Percentiles rank a stretch among this genome's conserved stretches.
Evolutionary conservation across 148 eudicot genomes (phyloP).

Genomic region (Vaccinium darrowii): DNA sequence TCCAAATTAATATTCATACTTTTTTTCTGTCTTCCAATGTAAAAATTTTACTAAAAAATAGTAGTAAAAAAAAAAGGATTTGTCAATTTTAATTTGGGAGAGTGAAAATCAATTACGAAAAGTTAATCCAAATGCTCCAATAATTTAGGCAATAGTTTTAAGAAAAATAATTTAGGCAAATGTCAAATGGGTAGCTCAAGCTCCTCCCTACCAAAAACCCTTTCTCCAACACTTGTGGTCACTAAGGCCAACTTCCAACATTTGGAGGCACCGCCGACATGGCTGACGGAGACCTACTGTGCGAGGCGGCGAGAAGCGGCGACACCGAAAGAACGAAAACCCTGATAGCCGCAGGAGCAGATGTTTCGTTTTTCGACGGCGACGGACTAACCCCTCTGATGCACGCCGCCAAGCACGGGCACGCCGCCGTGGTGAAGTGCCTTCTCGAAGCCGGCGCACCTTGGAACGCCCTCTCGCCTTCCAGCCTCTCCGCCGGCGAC

Average conservation of each 20-base stretch:
- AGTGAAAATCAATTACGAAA: too few species aligned
- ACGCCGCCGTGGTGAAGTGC: constrained; percentile 41
- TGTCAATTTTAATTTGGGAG: too few species aligned
- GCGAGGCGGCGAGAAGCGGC: constrained; percentile 58
- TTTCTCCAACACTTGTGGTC: too few species aligned
- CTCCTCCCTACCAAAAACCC: too few species aligned
- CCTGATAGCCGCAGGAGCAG: constrained; percentile 51
- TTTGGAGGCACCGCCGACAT: neutral
- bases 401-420: constrained; percentile 87
- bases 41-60: too few species aligned
- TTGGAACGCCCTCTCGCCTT: constrained; percentile 90
- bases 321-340: constrained; percentile 37
- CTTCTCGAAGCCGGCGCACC: constrained; percentile 91
- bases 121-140: too few species aligned
- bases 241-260: neutral
- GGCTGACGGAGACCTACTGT: constrained; percentile 46
- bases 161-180: too few species aligned
- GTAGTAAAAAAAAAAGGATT: too few species aligned
- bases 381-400: constrained; percentile 77
- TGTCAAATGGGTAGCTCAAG: too few species aligned
- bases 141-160: too few species aligned
- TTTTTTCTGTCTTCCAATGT: too few species aligned
- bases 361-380: constrained; percentile 68
- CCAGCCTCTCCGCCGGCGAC: constrained; percentile 79
- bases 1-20: too few species aligned